phyloP scores from a whole-genome alignment of 2,329 filamentous ascomycete genomes.

The Sporothrix humicola region DNA sequence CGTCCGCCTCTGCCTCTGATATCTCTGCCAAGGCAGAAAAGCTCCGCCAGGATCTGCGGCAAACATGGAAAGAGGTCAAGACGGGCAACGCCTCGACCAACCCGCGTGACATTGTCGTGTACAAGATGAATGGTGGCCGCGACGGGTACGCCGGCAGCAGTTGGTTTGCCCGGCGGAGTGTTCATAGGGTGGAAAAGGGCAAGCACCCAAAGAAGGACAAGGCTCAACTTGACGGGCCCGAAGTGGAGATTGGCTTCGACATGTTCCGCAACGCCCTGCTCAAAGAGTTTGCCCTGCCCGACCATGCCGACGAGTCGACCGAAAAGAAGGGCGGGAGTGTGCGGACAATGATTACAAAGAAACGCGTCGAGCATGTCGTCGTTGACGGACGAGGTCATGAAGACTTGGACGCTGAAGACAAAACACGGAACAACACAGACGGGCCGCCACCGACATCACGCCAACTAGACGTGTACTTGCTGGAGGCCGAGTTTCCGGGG shows the following conservation, averaged over 20 bases:
- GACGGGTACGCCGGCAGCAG: constrained; percentile 81
- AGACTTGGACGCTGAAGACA: too few relatives aligned
- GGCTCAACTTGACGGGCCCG: not conserved
- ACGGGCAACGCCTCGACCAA: constrained; percentile 70
- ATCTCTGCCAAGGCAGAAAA: constrained; percentile 49
- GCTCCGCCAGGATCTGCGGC: constrained; percentile 61
- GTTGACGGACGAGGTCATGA: constrained; percentile 51
- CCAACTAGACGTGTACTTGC: constrained; percentile 67
- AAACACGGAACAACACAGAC: not conserved
- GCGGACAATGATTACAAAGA: constrained; percentile 84
- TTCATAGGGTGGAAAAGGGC: constrained; percentile 59
- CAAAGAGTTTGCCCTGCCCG: constrained; percentile 71
- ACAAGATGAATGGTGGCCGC: constrained; percentile 51
- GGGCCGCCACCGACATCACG: not conserved
- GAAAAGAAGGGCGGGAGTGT: constrained; percentile 70
- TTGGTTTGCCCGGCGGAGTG: constrained; percentile 87
- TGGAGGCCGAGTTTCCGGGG: constrained; percentile 88
- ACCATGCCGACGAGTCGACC: constrained; percentile 68
- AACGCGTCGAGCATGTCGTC: constrained; percentile 67
- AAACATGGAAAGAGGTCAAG: constrained; percentile 87
- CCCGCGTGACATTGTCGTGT: constrained; percentile 76
- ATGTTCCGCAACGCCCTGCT: constrained; percentile 79
- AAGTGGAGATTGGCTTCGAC: constrained; percentile 60
- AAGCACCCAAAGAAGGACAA: constrained; percentile 45
- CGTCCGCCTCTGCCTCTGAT: not conserved